These are phyloP conservation scores for Maudiozyma serrabonitensis DNA, from an alignment of 805 yeast genomes.

Conservation along the genomic window DNA sequence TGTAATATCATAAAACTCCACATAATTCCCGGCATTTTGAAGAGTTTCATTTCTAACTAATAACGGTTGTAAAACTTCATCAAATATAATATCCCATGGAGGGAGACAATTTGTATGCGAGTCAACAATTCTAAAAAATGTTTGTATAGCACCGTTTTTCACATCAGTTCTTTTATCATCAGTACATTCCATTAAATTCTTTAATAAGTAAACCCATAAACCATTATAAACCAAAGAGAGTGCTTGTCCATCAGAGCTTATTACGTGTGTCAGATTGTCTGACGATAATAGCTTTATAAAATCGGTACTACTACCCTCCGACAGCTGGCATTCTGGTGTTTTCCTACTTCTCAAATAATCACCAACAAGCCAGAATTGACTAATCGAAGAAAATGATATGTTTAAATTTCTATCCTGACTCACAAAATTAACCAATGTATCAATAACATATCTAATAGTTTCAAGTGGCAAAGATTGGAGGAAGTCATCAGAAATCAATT, in stretches of 20 bases:
- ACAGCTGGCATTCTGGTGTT: neutral
- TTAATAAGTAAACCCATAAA: slow-evolving; percentile 57
- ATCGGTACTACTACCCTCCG: neutral
- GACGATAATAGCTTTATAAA: slow-evolving; percentile 9
- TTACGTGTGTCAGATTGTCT: slow-evolving; percentile 20
- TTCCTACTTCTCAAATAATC: slow-evolving; percentile 46
- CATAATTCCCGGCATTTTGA: slow-evolving; percentile 35
- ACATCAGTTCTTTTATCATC: slow-evolving; percentile 66
- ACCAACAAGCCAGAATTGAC: slow-evolving; percentile 87
- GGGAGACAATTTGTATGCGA: slow-evolving; percentile 52
- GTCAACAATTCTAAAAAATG: slow-evolving; percentile 73
- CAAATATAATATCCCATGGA: slow-evolving; percentile 61
- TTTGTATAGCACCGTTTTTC: slow-evolving; percentile 81
- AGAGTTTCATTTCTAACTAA: slow-evolving; percentile 25
- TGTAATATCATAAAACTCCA: slow-evolving; percentile 53
- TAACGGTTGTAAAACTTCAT: slow-evolving; percentile 50
- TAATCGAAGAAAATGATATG: slow-evolving; percentile 82
- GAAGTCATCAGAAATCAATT: slow-evolving; percentile 79
- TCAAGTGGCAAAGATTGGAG: slow-evolving; percentile 57
- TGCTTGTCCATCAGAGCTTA: slow-evolving; percentile 13
- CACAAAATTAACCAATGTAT: slow-evolving; percentile 63
- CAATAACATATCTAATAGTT: slow-evolving; percentile 57
- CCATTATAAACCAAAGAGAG: slow-evolving; percentile 28
- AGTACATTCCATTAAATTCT: slow-evolving; percentile 53
- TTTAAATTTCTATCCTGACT: slow-evolving; percentile 66